A percentile compares a stretch with the other conserved stretches of the same genome.
Evolutionary conservation across 2,329 filamentous ascomycete genomes (phyloP).

Genomic region (Xylariaceae sp.): DNA sequence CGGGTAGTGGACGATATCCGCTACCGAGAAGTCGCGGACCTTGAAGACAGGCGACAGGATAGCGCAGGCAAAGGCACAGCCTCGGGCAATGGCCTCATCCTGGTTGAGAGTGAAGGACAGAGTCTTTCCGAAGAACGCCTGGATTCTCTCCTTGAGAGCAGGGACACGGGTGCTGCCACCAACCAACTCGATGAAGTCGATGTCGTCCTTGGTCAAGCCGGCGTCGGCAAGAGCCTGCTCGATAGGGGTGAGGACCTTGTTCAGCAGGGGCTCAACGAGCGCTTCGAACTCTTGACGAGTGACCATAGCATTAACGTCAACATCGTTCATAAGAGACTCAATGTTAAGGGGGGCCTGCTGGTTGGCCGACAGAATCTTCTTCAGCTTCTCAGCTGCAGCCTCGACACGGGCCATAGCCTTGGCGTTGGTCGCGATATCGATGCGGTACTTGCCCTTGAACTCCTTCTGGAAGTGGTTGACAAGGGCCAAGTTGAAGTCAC

Average conservation of each 20-base stretch:
- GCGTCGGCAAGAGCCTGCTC: conserved; percentile 94
- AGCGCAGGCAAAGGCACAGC: conserved; percentile 94
- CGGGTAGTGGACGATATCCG: conserved; percentile 96
- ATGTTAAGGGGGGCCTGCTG: conserved; percentile 89
- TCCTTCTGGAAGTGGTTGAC: conserved; percentile 93
- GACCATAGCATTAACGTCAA: conserved; percentile 83
- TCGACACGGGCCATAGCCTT: conserved; percentile 86
- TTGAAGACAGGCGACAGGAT: conserved; percentile 97
- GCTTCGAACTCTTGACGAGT: conserved; percentile 93
- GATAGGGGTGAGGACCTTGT: conserved; percentile 65
- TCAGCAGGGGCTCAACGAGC: conserved; percentile 78
- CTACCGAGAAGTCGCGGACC: conserved; percentile 94
- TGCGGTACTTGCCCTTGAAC: conserved; percentile 97
- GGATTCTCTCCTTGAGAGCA: conserved; percentile 81
- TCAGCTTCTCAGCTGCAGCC: conserved; percentile 89
- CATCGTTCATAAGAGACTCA: conserved; percentile 97
- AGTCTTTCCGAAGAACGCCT: conserved; percentile 84
- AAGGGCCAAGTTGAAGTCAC: conserved; percentile 92
- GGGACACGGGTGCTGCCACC: conserved; percentile 94
- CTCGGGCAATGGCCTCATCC: conserved; percentile 92
- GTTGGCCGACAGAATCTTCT: conserved; percentile 97
- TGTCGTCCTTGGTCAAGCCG: conserved; percentile 84
- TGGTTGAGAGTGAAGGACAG: conserved; percentile 97
- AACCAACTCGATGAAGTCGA: conserved; percentile 88
- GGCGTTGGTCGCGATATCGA: conserved; percentile 84